Conservation (phyloP, 2,329 filamentous ascomycete species). For the Lachnellula occidentalis region DNA sequence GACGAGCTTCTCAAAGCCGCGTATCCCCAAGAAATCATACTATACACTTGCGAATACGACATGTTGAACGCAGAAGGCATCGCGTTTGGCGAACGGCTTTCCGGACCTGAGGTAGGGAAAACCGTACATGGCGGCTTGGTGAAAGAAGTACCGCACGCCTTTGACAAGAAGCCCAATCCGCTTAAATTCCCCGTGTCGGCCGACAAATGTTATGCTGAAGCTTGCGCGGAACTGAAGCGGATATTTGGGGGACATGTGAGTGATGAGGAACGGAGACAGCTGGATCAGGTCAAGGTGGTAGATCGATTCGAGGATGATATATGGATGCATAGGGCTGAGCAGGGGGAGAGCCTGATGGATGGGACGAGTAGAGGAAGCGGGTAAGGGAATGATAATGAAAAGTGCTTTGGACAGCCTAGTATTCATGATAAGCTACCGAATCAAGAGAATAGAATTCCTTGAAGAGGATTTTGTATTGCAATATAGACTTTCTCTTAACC, state of each 20-base stretch:
- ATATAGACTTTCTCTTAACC: neutral
- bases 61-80: constrained; percentile 59
- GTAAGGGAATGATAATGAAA: too few relatives aligned
- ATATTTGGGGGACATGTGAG: constrained; percentile 24
- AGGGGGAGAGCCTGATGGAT: neutral
- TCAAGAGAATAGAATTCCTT: neutral
- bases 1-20: constrained; percentile 43
- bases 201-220: constrained; percentile 28
- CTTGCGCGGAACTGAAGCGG: constrained; percentile 26
- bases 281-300: constrained; percentile 21
- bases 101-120: constrained; percentile 43
- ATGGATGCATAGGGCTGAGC: neutral
- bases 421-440: neutral
- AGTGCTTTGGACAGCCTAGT: neutral
- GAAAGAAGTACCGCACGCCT: constrained; percentile 54
- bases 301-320: constrained; percentile 24
- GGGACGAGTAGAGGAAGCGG: neutral
- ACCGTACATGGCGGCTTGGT: constrained; percentile 54
- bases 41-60: constrained; percentile 60
- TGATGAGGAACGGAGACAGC: constrained; percentile 23
- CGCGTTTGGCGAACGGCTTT: constrained; percentile 54
- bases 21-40: constrained; percentile 48
- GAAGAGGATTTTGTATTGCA: neutral
- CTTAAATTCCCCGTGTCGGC: constrained; percentile 35
- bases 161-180: constrained; percentile 63